These are phyloP conservation scores for Batkoa obscura DNA, from an alignment of 371 early-diverging fungal species.

Conservation along the genomic window DNA sequence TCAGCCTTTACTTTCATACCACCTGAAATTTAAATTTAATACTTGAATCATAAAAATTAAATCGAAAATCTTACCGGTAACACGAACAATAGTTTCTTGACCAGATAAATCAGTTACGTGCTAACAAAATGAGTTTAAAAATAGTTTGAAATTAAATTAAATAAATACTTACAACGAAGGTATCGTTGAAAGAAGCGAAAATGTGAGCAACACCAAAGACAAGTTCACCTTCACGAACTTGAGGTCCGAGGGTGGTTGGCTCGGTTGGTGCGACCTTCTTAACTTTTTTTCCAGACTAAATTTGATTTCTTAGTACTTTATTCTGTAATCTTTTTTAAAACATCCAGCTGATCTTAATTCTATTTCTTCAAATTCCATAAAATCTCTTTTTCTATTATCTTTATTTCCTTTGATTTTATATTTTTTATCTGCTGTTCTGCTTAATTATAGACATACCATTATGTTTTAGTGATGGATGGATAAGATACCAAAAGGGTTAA, in stretches of 20 bases:
- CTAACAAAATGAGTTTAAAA: slow-evolving; percentile 4
- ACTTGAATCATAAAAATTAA: slow-evolving; percentile 6
- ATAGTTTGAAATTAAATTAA: not conserved
- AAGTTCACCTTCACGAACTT: slow-evolving; percentile 93
- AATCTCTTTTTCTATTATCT: too few species aligned
- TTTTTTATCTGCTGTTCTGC: too few species aligned
- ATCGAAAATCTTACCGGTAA: slow-evolving; percentile 96
- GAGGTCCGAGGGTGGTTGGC: slow-evolving; percentile 89
- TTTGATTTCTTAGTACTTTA: too few species aligned
- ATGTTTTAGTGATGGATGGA: too few species aligned
- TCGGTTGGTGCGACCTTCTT: slow-evolving; percentile 64
- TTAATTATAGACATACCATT: too few species aligned
- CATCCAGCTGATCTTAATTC: too few species aligned
- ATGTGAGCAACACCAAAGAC: slow-evolving; percentile 99
- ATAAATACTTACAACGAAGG: slow-evolving; percentile 50
- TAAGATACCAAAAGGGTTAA: too few species aligned
- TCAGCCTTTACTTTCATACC: slow-evolving; percentile 99
- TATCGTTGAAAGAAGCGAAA: slow-evolving; percentile 99
- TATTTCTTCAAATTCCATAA: too few species aligned
- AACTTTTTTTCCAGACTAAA: slow-evolving; percentile 30
- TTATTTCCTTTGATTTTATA: too few species aligned
- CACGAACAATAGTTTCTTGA: slow-evolving; percentile 98
- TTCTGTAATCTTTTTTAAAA: too few species aligned
- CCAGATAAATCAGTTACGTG: slow-evolving; percentile 99
- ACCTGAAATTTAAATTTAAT: slow-evolving; percentile 30